Evolutionary conservation across 2,329 filamentous ascomycete species (phyloP).

Genomic region (Trichoderma afroharzianum): DNA sequence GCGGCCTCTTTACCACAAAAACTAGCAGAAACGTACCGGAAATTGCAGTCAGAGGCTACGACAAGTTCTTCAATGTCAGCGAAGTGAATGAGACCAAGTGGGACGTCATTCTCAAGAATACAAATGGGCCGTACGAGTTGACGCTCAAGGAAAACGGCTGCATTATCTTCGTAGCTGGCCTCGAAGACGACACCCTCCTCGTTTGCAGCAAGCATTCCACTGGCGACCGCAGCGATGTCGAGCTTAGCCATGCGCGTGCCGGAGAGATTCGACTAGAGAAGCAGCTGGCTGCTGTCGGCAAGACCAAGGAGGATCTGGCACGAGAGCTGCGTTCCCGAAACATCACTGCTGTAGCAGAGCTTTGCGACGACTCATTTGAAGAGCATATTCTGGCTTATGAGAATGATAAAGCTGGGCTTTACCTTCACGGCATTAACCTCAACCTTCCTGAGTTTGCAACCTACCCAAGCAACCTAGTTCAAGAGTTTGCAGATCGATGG

Average conservation of each 20-base stretch:
- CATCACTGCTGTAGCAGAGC: constrained; percentile 89
- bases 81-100: constrained; percentile 82
- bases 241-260: constrained; percentile 76
- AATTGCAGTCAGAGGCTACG: constrained; percentile 86
- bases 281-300: constrained; percentile 75
- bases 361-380: constrained; percentile 94
- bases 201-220: constrained; percentile 99
- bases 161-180: constrained; percentile 92
- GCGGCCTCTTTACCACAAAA: constrained; percentile 86
- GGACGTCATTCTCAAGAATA: constrained; percentile 71
- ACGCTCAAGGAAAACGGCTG: constrained; percentile 99
- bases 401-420: constrained; percentile 78
- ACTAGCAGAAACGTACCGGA: constrained; percentile 63
- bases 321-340: constrained; percentile 73
- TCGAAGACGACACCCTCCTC: constrained; percentile 83
- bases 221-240: constrained; percentile 66
- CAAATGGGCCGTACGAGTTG: constrained; percentile 85
- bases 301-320: constrained; percentile 74
- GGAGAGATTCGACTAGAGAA: constrained; percentile 79
- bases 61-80: constrained; percentile 96
- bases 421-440: constrained; percentile 92
- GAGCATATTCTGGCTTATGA: constrained; percentile 93
- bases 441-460: constrained; percentile 92
- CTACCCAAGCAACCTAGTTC: constrained; percentile 77
- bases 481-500: constrained; percentile 87